These are phyloP conservation scores for Nemania diffusa DNA, from an alignment of 2,329 filamentous ascomycete genomes.

Conservation along the genomic window DNA sequence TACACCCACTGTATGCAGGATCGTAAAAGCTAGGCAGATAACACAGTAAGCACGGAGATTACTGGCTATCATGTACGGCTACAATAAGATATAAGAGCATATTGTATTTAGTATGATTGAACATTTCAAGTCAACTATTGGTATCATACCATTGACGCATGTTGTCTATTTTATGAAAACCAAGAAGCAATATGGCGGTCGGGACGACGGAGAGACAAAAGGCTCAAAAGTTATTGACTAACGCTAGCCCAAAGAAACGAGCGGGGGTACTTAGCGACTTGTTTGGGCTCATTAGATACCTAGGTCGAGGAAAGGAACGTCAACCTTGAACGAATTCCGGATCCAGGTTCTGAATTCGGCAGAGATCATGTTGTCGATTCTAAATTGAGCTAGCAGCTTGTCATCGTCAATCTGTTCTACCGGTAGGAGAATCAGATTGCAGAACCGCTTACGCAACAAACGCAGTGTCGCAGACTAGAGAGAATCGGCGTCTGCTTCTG, in stretches of 20 bases:
- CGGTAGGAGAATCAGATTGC: slow-evolving; percentile 38
- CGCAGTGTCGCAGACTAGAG: neutral
- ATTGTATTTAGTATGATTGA: neutral
- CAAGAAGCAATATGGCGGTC: neutral
- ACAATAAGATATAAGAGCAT: neutral
- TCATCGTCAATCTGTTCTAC: slow-evolving; percentile 43
- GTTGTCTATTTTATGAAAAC: neutral
- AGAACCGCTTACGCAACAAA: slow-evolving; percentile 7
- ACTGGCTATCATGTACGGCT: neutral
- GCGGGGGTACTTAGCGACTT: too few relatives aligned
- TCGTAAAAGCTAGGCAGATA: neutral
- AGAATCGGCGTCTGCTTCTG: neutral
- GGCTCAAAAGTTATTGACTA: too few relatives aligned
- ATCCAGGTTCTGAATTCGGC: slow-evolving; percentile 54
- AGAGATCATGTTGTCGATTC: slow-evolving; percentile 56
- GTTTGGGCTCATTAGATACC: neutral
- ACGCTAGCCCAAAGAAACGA: too few relatives aligned
- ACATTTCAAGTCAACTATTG: neutral
- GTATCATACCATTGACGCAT: neutral
- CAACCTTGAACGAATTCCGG: slow-evolving; percentile 47
- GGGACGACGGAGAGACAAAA: too few relatives aligned
- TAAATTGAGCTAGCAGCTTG: slow-evolving; percentile 48
- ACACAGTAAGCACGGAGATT: neutral
- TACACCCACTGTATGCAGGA: too few relatives aligned
- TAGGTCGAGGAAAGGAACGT: slow-evolving; percentile 50